These are phyloP conservation scores for Mucor mucedo DNA, from an alignment of 371 early-diverging fungal genomes.

Conservation along the genomic window DNA sequence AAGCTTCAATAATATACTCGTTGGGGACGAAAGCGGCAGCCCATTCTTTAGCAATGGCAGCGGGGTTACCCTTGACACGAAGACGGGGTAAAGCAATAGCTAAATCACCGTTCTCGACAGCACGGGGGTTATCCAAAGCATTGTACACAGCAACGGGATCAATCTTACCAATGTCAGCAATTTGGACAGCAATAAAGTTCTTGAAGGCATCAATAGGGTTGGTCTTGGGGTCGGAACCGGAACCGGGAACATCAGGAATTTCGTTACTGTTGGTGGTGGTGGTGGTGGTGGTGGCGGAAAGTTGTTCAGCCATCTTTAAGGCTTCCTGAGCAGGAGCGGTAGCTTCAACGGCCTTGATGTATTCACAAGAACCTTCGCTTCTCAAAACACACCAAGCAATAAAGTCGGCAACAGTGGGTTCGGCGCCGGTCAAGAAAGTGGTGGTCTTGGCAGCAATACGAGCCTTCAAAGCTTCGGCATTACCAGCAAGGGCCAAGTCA, in stretches of 20 bases:
- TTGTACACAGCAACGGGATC: constrained; percentile 54
- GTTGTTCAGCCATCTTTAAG: constrained; percentile 33
- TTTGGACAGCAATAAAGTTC: constrained; percentile 56
- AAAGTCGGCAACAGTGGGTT: constrained; percentile 49
- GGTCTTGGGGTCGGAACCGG: constrained; percentile 54
- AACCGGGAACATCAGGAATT: constrained; percentile 45
- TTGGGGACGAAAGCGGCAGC: constrained; percentile 71
- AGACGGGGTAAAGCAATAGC: constrained; percentile 87
- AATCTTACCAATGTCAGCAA: constrained; percentile 52
- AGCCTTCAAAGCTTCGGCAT: constrained; percentile 12
- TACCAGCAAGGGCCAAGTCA: constrained; percentile 23
- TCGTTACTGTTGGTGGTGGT: neutral
- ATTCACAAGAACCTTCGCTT: constrained; percentile 33
- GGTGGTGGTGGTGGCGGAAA: constrained; percentile 18
- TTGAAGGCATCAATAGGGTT: constrained; percentile 65
- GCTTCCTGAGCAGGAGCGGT: constrained; percentile 41
- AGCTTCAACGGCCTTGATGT: constrained; percentile 40
- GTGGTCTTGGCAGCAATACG: constrained; percentile 15
- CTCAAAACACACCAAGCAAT: constrained; percentile 56
- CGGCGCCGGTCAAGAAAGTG: constrained; percentile 46
- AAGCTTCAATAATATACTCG: constrained; percentile 61
- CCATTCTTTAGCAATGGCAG: constrained; percentile 74
- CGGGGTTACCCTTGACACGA: constrained; percentile 87
- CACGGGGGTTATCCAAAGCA: constrained; percentile 66
- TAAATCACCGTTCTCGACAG: constrained; percentile 75